Evolutionary conservation across 768 basidiomycete species (phyloP).

Genomic region (Lactarius psammicola): DNA sequence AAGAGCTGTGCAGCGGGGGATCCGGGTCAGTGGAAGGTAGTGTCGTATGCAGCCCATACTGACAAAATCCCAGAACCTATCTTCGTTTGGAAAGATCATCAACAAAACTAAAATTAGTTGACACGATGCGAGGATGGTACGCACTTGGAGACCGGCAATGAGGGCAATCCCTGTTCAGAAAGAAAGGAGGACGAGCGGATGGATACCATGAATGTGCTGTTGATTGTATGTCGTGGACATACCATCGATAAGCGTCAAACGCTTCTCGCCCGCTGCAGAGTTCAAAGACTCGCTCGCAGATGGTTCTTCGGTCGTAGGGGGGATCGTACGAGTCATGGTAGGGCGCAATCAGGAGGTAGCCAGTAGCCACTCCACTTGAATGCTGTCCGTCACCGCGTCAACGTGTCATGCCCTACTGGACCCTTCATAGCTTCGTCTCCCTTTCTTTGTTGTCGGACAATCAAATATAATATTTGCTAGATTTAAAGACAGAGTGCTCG

Average conservation of each 20-base stretch:
- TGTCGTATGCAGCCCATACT: not conserved
- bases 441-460: not conserved
- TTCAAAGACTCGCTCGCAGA: not conserved
- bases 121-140: not conserved
- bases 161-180: slow-evolving; percentile 8
- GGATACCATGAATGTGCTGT: not conserved
- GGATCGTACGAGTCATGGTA: not conserved
- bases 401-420: not conserved
- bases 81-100: not conserved
- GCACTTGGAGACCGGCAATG: slow-evolving; percentile 14
- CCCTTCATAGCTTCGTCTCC: not conserved
- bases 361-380: not conserved
- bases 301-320: not conserved
- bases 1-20: not conserved
- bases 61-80: slow-evolving; percentile 20
- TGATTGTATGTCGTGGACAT: not conserved
- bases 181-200: not conserved
- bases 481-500: not conserved
- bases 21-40: not conserved
- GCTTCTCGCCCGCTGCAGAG: slow-evolving; percentile 8
- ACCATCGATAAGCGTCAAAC: slow-evolving; percentile 11
- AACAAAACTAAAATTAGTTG: not conserved
- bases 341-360: not conserved
- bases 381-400: not conserved
- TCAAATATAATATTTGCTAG: not conserved